A percentile compares a stretch with the other conserved stretches of the same genome.
Evolutionary conservation across 352 stramenopile species (phyloP).

Genomic region (Globisporangium recalcitrans): DNA sequence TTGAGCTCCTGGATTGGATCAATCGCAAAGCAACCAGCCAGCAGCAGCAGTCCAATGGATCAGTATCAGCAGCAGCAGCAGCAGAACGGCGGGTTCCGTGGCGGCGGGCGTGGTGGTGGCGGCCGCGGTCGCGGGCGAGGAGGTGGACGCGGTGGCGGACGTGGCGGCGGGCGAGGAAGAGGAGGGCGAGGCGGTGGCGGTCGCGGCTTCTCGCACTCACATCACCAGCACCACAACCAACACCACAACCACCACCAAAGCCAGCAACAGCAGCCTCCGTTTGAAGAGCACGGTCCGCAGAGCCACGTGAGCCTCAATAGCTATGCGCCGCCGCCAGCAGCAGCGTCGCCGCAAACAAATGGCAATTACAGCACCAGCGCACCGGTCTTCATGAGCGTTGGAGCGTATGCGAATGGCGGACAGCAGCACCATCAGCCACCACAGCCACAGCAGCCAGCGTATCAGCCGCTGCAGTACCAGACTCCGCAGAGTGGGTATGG

Average conservation of each 20-base stretch:
- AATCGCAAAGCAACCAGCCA: background rate
- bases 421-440: slow-evolving; percentile 10
- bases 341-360: background rate
- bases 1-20: background rate
- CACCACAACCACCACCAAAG: background rate
- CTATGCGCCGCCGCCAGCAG: background rate
- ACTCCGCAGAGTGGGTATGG: background rate
- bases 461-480: slow-evolving; percentile 11
- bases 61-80: slow-evolving; percentile 1
- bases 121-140: slow-evolving; percentile 23
- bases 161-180: slow-evolving; percentile 18
- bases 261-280: slow-evolving; percentile 8
- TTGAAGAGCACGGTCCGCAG: slow-evolving; percentile 5
- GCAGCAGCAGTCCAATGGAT: background rate
- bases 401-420: slow-evolving; percentile 3
- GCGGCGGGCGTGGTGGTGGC: slow-evolving; percentile 25
- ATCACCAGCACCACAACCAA: slow-evolving; percentile 8
- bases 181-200: slow-evolving; percentile 26
- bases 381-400: background rate
- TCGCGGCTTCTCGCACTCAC: slow-evolving; percentile 10
- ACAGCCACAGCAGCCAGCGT: slow-evolving; percentile 8
- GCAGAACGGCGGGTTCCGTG: slow-evolving; percentile 16
- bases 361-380: background rate
- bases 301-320: background rate
- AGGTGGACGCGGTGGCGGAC: slow-evolving; percentile 25